Evolutionary conservation across 2,329 filamentous ascomycete genomes (phyloP), one percentile per base, ranked within the genome.

Genomic region (Thyridium curvatum): DNA sequence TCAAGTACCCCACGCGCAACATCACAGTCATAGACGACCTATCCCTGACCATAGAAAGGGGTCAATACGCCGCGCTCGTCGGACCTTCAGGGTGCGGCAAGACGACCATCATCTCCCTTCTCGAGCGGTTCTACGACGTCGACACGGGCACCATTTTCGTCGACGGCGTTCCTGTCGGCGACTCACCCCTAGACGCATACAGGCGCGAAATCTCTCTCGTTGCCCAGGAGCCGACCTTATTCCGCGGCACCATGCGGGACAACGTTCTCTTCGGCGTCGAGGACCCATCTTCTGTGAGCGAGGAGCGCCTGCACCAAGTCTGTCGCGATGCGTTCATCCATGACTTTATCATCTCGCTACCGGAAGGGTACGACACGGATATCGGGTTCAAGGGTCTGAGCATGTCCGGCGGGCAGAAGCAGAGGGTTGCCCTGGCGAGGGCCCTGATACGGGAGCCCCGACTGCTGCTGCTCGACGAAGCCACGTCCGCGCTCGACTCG

Each of bases 311-410:
- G 10, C 74, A 77, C 47, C 74, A 87, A 49, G 72, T 78, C 51
- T 77, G 89, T 38, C 96, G 95, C 59, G 79, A 81, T 46, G 75
- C 86, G 38, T 89, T 95, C 30, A 78, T 95, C 45, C 73, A 84
- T 34, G 87, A 88, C 18, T 95, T 90, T 31, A 34, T 48, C 34
- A 28, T 34, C 18, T 18, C 28, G 8, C 41, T 48, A 4, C 40
- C 74, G 4, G 65, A 72, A 52, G 40, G 40, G 7, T 66, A 1
- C 6, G 54, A 52, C 16, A 60, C 59, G 8, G 48, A 59, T 4
- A 59, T 69, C 2, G 68, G 68, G 6, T 58, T 62, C 12, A 58
- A 54, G 28, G 65, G 65, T 8, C 58, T 54, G 18, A 52, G 64
- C 15, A 49, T 69, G 12, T 66, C 61, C 41, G 66, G 66, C 35